Base-by-base conservation (phyloP, 225 moss, liverwort and hornwort species). In the Takakia lepidozioides region DNA sequence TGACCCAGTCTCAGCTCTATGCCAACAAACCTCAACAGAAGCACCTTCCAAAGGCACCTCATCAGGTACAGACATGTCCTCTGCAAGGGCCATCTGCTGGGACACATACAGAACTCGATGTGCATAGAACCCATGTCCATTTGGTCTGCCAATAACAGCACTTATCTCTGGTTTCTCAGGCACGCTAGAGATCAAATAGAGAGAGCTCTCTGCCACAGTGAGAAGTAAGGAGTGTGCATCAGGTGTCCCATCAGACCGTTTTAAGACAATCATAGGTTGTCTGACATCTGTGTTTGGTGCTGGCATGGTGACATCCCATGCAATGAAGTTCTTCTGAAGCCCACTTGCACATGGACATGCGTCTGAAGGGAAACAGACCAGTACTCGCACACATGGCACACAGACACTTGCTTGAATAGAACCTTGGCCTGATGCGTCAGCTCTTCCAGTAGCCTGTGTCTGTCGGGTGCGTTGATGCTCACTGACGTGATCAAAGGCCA, bases 21-120 rank as follows among this genome's bases (percentile, higher is more conserved):
- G 70, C 91, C 95, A 91, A 24, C 82, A 67, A 58, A 87, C 49
- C 63, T 98, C 91, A 35, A 87, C 41, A 49, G 78, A 85, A 60
- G 77, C 75, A 66, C 79, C 82, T 38, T 67, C 50, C 19, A 64
- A 67, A 11, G 49, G 34, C 43, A 56, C 47, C 48, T 46, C 61
- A 29, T 64, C 63, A 18, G 57, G 27, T 5, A 61, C 36, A 19
- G 72, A 63, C 16, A 58, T 46, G 27, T 57, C 56, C 52, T 36
- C 63, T 56, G 46, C 46, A n/a, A 32, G 21, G 24, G 52, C 55
- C 24, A 59, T 64, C 44, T 49, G 53, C 27, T 55, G 48, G 42
- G 51, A 48, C 16, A 75, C 56, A 38, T 43, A 67, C 27, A 80
- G 19, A 36, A 80, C 46, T 60, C 40, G 41, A 49, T 36, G 63